A percentile compares a stretch with the other conserved stretches of the same genome.
phyloP scores from a whole-genome alignment of 257 asterid species.

The Cruciata laevipes region DNA sequence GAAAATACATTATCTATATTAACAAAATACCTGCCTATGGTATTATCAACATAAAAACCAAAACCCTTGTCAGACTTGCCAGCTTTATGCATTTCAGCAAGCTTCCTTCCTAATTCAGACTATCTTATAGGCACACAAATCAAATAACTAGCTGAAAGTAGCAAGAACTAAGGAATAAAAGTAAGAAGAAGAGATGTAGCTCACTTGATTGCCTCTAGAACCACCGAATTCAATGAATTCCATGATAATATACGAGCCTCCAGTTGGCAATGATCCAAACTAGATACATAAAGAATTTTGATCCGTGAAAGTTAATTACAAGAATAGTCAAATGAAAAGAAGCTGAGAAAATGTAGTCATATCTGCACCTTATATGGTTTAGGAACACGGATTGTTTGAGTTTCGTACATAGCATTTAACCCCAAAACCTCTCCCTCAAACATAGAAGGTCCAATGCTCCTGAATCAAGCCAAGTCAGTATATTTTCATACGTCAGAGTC shows the following conservation, averaged over 20 bases:
- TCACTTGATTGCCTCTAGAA: constrained; percentile 75
- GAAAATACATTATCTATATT: background rate
- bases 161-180: constrained; percentile 4
- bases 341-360: background rate
- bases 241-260: constrained; percentile 91
- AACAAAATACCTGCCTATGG: constrained; percentile 76
- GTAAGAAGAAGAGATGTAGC: constrained; percentile 16
- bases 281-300: constrained; percentile 8
- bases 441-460: constrained; percentile 82
- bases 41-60: constrained; percentile 83
- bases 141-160: constrained; percentile 15
- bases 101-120: constrained; percentile 94
- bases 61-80: constrained; percentile 70
- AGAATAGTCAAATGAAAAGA: constrained; percentile 1
- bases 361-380: constrained; percentile 64
- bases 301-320: background rate
- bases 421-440: constrained; percentile 96
- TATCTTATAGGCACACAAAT: constrained; percentile 36
- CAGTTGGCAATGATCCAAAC: constrained; percentile 80
- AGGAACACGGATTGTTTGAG: constrained; percentile 74
- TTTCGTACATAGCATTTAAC: constrained; percentile 79
- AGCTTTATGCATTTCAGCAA: constrained; percentile 92
- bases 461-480: constrained; percentile 17
- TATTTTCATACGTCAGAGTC: background rate
- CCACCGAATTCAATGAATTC: constrained; percentile 82